Conservation (phyloP, 352 stramenopile species). For the Globisporangium cederbergense region DNA sequence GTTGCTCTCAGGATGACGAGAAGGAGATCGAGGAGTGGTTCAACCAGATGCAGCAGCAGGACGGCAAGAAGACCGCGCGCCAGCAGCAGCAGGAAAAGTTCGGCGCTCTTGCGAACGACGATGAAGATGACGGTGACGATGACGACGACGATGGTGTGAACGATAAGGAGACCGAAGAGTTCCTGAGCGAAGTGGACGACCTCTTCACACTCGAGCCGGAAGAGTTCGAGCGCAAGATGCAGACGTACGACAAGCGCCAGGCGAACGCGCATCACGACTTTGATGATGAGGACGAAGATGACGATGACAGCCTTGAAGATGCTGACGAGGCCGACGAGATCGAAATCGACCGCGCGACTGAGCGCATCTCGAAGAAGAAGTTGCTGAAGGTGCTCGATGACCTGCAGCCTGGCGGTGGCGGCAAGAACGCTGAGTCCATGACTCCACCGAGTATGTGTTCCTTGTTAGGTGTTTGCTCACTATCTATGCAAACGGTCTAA, state of each 20-base stretch:
- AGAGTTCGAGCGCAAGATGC: constrained; percentile 65
- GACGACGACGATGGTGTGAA: constrained; percentile 27
- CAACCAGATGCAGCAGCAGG: constrained; percentile 33
- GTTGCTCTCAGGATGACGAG: constrained; percentile 25
- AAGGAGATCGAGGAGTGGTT: constrained; percentile 48
- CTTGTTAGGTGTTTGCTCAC: background rate
- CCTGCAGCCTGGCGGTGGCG: constrained; percentile 36
- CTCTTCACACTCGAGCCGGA: constrained; percentile 54
- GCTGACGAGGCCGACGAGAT: constrained; percentile 27
- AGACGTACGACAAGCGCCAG: constrained; percentile 40
- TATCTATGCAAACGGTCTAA: background rate
- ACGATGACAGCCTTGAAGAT: constrained; percentile 19
- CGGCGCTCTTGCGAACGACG: constrained; percentile 23
- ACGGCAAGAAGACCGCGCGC: constrained; percentile 19
- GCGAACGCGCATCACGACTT: constrained; percentile 20
- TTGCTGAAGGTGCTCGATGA: constrained; percentile 69
- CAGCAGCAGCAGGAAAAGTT: constrained; percentile 32
- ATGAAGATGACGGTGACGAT: constrained; percentile 18
- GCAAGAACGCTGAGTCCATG: constrained; percentile 58
- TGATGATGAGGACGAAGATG: constrained; percentile 14
- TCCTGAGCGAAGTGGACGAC: constrained; percentile 70
- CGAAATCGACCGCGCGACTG: constrained; percentile 56
- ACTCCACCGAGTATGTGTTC: constrained; percentile 11
- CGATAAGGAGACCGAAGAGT: constrained; percentile 60
- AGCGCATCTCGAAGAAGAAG: constrained; percentile 70